A percentile compares a stretch with the other conserved stretches of the same genome.
Conservation (phyloP, 805 yeast genomes). For the Candida odintsovae region DNA sequence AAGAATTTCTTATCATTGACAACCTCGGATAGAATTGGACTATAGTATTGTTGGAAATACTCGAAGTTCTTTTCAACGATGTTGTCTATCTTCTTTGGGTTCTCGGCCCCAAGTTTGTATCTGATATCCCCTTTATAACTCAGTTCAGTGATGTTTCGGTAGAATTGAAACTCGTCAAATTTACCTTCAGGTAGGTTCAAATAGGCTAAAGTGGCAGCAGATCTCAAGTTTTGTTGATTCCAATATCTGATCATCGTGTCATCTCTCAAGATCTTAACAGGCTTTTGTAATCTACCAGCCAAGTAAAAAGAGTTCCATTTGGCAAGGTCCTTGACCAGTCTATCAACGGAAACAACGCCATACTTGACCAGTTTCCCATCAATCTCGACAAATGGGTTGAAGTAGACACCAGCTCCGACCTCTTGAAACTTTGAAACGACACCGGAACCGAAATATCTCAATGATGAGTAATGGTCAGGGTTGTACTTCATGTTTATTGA, state of each 20-base stretch:
- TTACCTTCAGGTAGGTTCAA: constrained; percentile 26
- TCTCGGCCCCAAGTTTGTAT: constrained; percentile 81
- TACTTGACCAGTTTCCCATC: constrained; percentile 65
- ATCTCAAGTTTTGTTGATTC: constrained; percentile 70
- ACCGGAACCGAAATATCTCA: constrained; percentile 55
- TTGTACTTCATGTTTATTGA: constrained; percentile 57
- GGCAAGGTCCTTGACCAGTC: constrained; percentile 60
- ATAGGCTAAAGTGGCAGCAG: constrained; percentile 63
- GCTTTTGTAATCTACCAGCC: constrained; percentile 93
- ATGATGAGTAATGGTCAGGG: constrained; percentile 72
- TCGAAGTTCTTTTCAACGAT: constrained; percentile 74
- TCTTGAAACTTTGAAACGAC: constrained; percentile 55
- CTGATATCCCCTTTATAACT: constrained; percentile 91
- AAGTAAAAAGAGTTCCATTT: constrained; percentile 83
- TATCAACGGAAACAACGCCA: constrained; percentile 70
- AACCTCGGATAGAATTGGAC: constrained; percentile 45
- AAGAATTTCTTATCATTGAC: constrained; percentile 25
- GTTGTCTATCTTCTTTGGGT: constrained; percentile 81
- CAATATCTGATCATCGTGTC: constrained; percentile 57
- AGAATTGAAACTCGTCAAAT: constrained; percentile 61
- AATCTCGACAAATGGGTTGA: constrained; percentile 80
- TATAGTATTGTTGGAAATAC: constrained; percentile 65
- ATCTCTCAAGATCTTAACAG: constrained; percentile 70
- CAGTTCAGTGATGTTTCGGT: constrained; percentile 67
- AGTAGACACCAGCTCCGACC: constrained; percentile 86